Base-by-base conservation (phyloP, 495 filamentous ascomycete genomes). In the Tuber brumale region DNA sequence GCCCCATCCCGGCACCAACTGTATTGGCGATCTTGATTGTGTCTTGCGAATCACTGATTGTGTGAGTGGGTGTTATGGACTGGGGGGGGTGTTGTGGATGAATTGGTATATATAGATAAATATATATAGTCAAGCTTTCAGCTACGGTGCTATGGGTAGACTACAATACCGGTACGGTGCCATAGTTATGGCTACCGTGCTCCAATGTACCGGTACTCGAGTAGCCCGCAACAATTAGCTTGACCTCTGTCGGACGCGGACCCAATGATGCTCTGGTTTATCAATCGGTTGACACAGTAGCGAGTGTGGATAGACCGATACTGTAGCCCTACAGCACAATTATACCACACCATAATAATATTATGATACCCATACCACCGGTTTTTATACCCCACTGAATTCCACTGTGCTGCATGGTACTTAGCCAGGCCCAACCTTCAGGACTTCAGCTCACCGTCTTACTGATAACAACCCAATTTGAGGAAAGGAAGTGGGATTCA, bases 11-110 rank as follows among this genome's bases (percentile, higher is more conserved):
- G 57, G 27, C 57, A 66, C 2, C 5, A 66, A 66, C 12, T 66
- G 57, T 31, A 66, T 31, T 66, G 57, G 57, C n/a, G 57, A 66
- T 66, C 57, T 66, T 66, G 57, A 31, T 66, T 31, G n/a, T 66
- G 57, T 66, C 57, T 31, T 66, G n/a, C 57, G 57, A 66, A 66
- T 66, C 57, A 66, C 57, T 66, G 57, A 31, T 66, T 66, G 10
- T 66, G 57, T 66, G 57, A 66, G 57, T 27, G 48, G 48, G 27
- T 31, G 57, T 66, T 66, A 10, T 66, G 57, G 21, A 31, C 57
- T 66, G 27, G 57, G 27, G 27, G 57, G 12, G 6, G n/a, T 18
- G 57, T 16, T 66, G n/a, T n/a, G n/a, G 57, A n/a, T 66, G 57
- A 66, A 66, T 66, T 10, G 57, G 14, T 66, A 35, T 66, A 66